These are phyloP conservation scores for Raffaelea arxii DNA, from an alignment of 2,329 filamentous ascomycete species.

Conservation along the genomic window DNA sequence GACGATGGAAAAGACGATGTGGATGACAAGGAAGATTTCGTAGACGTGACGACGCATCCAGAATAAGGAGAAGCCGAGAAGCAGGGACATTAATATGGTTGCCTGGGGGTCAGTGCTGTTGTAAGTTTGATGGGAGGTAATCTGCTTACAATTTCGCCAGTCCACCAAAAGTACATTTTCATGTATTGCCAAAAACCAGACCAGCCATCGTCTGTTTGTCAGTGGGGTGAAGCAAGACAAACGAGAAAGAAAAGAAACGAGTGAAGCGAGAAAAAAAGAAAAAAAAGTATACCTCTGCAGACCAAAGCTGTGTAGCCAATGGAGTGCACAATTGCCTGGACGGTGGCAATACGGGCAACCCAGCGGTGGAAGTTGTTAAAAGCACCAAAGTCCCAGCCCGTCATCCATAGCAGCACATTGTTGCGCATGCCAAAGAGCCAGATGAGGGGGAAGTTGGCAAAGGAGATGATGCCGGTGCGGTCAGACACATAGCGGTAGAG, in stretches of 20 bases:
- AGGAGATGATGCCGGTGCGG: constrained; percentile 13
- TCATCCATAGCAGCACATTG: constrained; percentile 55
- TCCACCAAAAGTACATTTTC: constrained; percentile 9
- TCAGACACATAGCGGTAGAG: constrained; percentile 12
- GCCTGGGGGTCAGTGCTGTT: constrained; percentile 15
- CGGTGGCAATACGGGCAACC: constrained; percentile 51
- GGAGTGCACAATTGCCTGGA: constrained; percentile 54
- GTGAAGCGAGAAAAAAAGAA: not conserved
- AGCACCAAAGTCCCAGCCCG: constrained; percentile 58
- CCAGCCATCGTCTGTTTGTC: not conserved
- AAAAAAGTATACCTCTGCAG: constrained; percentile 12
- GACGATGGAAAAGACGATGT: constrained; percentile 31
- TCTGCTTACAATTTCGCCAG: constrained; percentile 8
- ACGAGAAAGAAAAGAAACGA: not conserved
- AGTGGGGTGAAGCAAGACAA: not conserved
- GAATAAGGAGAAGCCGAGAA: constrained; percentile 38
- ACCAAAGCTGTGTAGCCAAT: constrained; percentile 42
- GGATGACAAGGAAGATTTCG: constrained; percentile 35
- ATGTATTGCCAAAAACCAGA: not conserved
- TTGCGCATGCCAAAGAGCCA: constrained; percentile 55
- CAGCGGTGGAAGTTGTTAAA: constrained; percentile 61
- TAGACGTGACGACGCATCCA: constrained; percentile 43
- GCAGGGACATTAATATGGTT: constrained; percentile 33
- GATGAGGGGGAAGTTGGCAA: constrained; percentile 11
- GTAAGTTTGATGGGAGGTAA: not conserved